Percentiles rank a stretch among this genome's conserved stretches.
These are phyloP conservation scores for Suillus fuscotomentosus DNA, from an alignment of 768 basidiomycete genomes.

Conservation along the genomic window DNA sequence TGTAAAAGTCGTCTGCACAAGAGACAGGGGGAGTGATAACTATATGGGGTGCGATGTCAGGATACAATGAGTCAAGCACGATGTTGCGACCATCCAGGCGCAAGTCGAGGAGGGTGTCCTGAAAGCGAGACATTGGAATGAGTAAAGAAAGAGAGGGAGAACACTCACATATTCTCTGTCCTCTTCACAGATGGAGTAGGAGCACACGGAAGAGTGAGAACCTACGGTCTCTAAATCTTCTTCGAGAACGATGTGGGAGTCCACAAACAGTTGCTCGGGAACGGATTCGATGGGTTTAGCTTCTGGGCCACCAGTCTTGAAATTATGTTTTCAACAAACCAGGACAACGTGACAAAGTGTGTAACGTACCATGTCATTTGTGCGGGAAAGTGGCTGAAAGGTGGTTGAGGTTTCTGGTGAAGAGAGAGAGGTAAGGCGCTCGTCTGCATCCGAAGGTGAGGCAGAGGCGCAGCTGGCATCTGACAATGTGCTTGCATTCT, in stretches of 20 bases:
- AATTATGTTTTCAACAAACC: background rate
- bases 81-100: constrained; percentile 31
- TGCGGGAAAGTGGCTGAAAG: background rate
- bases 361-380: constrained; percentile 10
- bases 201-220: background rate
- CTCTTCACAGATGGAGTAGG: constrained; percentile 4
- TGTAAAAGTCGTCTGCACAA: constrained; percentile 32
- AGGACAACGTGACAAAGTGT: background rate
- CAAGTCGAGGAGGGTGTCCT: constrained; percentile 18
- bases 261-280: background rate
- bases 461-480: constrained; percentile 6
- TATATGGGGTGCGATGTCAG: constrained; percentile 46
- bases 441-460: background rate
- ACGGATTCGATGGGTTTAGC: background rate
- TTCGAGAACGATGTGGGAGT: background rate
- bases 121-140: background rate
- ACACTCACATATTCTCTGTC: constrained; percentile 8
- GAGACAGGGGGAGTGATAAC: constrained; percentile 50
- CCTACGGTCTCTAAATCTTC: constrained; percentile 2
- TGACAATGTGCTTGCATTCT: background rate
- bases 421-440: background rate
- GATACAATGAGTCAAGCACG: constrained; percentile 43
- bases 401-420: constrained; percentile 2
- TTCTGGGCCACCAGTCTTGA: background rate
- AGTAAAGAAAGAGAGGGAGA: background rate